phyloP scores from a whole-genome alignment of 2,329 filamentous ascomycete species.

The Trichoderma sp. region DNA sequence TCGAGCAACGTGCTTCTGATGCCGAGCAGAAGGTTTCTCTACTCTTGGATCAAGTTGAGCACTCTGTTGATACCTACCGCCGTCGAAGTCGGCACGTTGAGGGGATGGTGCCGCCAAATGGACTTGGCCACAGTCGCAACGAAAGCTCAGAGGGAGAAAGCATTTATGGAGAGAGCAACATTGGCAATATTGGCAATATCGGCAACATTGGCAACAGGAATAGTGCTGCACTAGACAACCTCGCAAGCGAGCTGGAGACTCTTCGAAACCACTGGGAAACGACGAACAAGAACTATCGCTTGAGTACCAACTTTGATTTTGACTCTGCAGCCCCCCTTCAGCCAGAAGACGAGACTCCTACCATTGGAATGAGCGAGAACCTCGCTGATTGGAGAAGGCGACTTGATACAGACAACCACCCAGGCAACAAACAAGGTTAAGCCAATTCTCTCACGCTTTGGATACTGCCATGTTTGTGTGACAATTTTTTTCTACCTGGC shows the following conservation, averaged over 20 bases:
- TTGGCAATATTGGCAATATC: too few relatives aligned
- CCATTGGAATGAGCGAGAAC: constrained; percentile 64
- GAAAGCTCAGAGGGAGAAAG: constrained; percentile 64
- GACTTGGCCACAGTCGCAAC: constrained; percentile 50
- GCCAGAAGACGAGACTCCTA: constrained; percentile 48
- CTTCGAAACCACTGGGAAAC: constrained; percentile 92
- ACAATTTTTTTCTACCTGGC: constrained; percentile 37
- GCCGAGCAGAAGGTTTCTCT: constrained; percentile 92
- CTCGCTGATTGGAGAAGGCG: constrained; percentile 79
- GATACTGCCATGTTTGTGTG: constrained; percentile 36
- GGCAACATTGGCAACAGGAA: constrained; percentile 50
- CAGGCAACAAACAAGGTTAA: constrained; percentile 34
- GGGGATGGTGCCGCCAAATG: constrained; percentile 39
- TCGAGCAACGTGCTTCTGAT: constrained; percentile 83
- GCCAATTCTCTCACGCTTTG: constrained; percentile 29
- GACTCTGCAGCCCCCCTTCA: constrained; percentile 53
- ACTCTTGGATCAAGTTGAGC: constrained; percentile 90
- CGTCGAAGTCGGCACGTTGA: constrained; percentile 67
- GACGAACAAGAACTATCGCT: constrained; percentile 90
- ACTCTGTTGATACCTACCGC: constrained; percentile 91
- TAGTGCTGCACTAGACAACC: constrained; percentile 77
- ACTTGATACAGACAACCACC: constrained; percentile 57
- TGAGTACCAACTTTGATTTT: constrained; percentile 88
- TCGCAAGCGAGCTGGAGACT: constrained; percentile 89
- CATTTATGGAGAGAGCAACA: constrained; percentile 57